phyloP scores from a whole-genome alignment of 768 basidiomycete genomes.

The Russula ochroleuca region DNA sequence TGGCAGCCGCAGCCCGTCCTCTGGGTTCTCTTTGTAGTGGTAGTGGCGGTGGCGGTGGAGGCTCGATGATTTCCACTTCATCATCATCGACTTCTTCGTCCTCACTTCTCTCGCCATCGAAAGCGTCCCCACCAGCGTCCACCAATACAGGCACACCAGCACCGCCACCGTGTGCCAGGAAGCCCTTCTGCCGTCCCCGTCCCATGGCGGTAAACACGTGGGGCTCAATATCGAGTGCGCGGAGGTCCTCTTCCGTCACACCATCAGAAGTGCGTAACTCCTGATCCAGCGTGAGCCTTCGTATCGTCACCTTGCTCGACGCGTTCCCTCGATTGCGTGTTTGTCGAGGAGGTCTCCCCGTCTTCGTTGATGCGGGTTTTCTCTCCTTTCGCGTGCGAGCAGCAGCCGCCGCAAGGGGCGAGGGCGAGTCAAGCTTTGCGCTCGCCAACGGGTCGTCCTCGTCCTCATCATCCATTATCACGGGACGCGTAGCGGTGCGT shows the following conservation, averaged over 20 bases:
- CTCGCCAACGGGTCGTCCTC: conserved; percentile 24
- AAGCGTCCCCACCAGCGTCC: conserved; percentile 36
- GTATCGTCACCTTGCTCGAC: conserved; percentile 31
- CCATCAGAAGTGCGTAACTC: conserved; percentile 51
- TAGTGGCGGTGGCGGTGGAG: not conserved
- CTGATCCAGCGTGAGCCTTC: conserved; percentile 61
- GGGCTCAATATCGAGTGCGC: conserved; percentile 38
- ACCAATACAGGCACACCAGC: conserved; percentile 68
- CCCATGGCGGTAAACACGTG: conserved; percentile 47
- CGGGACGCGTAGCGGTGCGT: conserved; percentile 32
- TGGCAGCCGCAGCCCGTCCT: not conserved
- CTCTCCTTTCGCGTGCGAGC: conserved; percentile 8
- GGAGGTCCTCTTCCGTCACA: conserved; percentile 33
- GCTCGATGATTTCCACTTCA: conserved; percentile 4
- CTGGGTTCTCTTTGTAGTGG: not conserved
- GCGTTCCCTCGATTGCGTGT: not conserved
- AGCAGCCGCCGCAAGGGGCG: conserved; percentile 1
- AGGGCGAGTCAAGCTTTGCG: conserved; percentile 2
- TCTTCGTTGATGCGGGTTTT: not conserved
- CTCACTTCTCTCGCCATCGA: conserved; percentile 35
- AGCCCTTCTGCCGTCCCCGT: conserved; percentile 49
- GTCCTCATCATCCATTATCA: not conserved
- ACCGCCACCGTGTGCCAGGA: conserved; percentile 70
- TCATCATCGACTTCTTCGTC: conserved; percentile 14
- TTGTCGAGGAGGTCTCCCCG: not conserved